Base-by-base conservation (phyloP, 2,329 filamentous ascomycete species). In the Mycosphaerella arachidis region DNA sequence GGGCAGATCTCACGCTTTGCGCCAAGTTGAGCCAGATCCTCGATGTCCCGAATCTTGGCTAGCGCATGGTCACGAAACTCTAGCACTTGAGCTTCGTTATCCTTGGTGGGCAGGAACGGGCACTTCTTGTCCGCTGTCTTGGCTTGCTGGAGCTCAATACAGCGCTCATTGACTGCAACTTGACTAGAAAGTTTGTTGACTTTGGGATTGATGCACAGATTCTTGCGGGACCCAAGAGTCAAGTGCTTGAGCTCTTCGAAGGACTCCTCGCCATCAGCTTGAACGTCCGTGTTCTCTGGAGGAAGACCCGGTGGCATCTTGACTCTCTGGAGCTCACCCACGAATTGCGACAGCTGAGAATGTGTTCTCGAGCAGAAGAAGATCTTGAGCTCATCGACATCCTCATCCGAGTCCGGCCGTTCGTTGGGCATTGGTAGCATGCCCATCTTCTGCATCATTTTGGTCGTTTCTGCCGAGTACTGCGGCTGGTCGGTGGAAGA, bases 301-400 rank as follows among this genome's bases (percentile, higher is more conserved):
- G 69, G 66, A 2, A 94, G 74, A 2, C 88, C 90, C 0, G 90
- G 81, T 4, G 92, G 90, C 61, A 96, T 86, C 0, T 78, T 77
- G n/a, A 95, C 90, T 30, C 91, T 86, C 1, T 87, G 85, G 53
- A 97, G 77, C 73, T 97, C 92, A 46, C 86, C 83, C 18, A 93
- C 87, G 73, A 97, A 96, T 71, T 97, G 92, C 0, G 89, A 88
- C 13, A 97, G 77, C 70, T 97, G 92, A 2, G 92, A 97, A 74
- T 97, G 92, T 1, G 92, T 97, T 71, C 92, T 84, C 7, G 92
- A 97, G 58, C 92, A 94, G 76, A 93, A 96, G 74, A 90, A 96
- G 55, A 97, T 90, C 80, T 93, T 96, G 54, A 89, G 79, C 64
- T 88, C 86, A 57, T 91, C 85, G 12, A 84, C 79, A 7, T 81